Evolutionary conservation across 1,284 basidiomycete species (phyloP), one percentile per base, ranked within the genome.

Genomic region (Jaminaea rosea): DNA sequence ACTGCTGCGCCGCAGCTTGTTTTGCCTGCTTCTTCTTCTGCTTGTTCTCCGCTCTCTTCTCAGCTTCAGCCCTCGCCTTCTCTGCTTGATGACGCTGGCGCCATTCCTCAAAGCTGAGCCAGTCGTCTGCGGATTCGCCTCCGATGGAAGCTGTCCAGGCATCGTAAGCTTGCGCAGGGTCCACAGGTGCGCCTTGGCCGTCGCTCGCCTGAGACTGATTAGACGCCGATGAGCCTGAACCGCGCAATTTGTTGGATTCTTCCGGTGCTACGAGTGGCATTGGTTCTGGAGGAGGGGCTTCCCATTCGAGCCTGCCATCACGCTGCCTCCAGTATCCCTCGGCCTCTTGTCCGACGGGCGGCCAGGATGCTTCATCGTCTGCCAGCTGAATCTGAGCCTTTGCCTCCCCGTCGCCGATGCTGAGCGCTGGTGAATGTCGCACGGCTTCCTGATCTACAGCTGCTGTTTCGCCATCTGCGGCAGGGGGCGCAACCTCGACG

Each of bases 91-190:
- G 28, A 4, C 23, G 23, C 19, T 41, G 39, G 23, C 28, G 11
- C 51, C 51, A 53, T 8, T 28, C 31, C 11, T 24, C 51, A 24
- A 53, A 53, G n/a, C 44, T 49, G 28, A 53, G 29, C 47, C 47
- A 53, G 17, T 26, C 15, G 5, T 53, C 49, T 29, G 24, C 23
- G 13, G 34, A 32, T 44, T 53, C 51, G 11, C 51, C 51, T 28
- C 51, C 51, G 27, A 53, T 46, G 23, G 50, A 36, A 19, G 23
- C 47, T 10, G 50, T 31, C 51, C 51, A 53, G 23, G 34, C 49
- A 49, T 46, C 42, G 36, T 53, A 53, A 8, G 31, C 51, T 28
- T 41, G 9, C 2, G 34, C 27, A 8, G 39, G 44, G 10, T 26
- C 46, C 39, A 7, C 9, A 31, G 29, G 29, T 15, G 29, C 29